Conservation (phyloP, 78 protist genomes). For the Chrysochromulina tobinii region DNA sequence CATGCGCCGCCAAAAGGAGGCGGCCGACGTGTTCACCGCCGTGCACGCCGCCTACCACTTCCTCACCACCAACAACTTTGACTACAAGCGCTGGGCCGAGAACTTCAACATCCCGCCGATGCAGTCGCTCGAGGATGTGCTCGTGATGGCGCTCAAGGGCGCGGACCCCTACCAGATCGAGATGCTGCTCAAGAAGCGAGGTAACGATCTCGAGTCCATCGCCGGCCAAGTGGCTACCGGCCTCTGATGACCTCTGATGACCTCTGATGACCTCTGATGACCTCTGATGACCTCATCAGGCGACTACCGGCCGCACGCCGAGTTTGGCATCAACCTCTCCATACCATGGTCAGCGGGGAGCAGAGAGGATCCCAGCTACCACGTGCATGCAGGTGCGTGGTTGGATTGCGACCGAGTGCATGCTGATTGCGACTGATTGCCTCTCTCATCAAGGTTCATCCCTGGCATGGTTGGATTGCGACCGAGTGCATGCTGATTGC, state of each 20-base stretch:
- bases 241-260: too few relatives aligned
- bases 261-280: too few relatives aligned
- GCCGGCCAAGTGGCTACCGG: too few relatives aligned
- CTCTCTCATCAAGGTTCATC: too few relatives aligned
- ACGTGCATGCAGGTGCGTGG: neutral
- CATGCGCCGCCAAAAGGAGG: neutral
- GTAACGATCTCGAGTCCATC: too few relatives aligned
- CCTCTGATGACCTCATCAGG: too few relatives aligned
- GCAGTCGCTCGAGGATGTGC: conserved; percentile 28
- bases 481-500: too few relatives aligned
- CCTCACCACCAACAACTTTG: conserved; percentile 2
- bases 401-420: too few relatives aligned
- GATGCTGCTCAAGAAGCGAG: neutral
- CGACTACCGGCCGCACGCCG: conserved; percentile 22
- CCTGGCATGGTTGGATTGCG: too few relatives aligned
- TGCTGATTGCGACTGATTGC: too few relatives aligned
- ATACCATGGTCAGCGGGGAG: neutral
- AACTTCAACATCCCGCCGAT: conserved; percentile 2
- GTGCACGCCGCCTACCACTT: neutral
- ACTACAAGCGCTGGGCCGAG: conserved; percentile 6
- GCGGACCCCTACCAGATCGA: conserved; percentile 1
- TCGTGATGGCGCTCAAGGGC: conserved; percentile 1
- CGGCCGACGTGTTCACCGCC: neutral
- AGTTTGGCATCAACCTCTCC: neutral
- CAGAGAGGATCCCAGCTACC: neutral